Evolutionary conservation across 768 basidiomycete genomes (phyloP).

Genomic region (Leccinum longicurvipes): DNA sequence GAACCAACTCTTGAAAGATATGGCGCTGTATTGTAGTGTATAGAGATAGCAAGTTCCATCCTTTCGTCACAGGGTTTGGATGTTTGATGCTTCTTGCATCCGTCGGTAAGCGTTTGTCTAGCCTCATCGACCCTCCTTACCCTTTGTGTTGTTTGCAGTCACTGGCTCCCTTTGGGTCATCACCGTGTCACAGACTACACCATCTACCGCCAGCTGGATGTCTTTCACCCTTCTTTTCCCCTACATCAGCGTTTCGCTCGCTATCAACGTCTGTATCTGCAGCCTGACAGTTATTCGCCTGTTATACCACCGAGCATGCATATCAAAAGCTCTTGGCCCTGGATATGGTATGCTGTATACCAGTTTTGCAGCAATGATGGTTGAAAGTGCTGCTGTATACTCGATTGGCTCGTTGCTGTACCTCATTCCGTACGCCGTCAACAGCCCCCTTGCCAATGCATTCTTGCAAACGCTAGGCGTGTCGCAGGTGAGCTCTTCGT

Average conservation of each 20-base stretch:
- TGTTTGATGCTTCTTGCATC: conserved; percentile 22
- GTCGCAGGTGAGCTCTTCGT: conserved; percentile 23
- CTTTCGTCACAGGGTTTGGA: conserved; percentile 15
- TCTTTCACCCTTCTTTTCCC: conserved; percentile 33
- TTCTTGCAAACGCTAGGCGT: conserved; percentile 32
- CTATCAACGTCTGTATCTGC: conserved; percentile 31
- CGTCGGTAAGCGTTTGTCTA: conserved; percentile 16
- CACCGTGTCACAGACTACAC: conserved; percentile 25
- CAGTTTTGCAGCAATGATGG: conserved; percentile 33
- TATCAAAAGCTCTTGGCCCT: conserved; percentile 25
- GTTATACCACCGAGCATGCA: conserved; percentile 26
- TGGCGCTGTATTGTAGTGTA: conserved; percentile 34
- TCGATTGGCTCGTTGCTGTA: conserved; percentile 32
- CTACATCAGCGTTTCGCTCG: conserved; percentile 32
- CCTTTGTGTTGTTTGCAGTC: conserved; percentile 9
- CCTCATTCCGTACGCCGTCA: conserved; percentile 25
- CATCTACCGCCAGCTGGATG: conserved; percentile 24
- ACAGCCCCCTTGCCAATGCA: conserved; percentile 24
- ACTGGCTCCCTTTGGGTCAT: conserved; percentile 29
- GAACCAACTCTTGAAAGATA: conserved; percentile 16
- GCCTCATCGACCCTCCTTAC: background rate
- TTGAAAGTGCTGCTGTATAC: conserved; percentile 35
- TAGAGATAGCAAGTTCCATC: conserved; percentile 24
- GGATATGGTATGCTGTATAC: conserved; percentile 27
- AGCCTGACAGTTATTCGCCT: conserved; percentile 31